These are phyloP conservation scores for Solanum chaucha DNA, from an alignment of 257 asterid genomes.

Conservation along the genomic window DNA sequence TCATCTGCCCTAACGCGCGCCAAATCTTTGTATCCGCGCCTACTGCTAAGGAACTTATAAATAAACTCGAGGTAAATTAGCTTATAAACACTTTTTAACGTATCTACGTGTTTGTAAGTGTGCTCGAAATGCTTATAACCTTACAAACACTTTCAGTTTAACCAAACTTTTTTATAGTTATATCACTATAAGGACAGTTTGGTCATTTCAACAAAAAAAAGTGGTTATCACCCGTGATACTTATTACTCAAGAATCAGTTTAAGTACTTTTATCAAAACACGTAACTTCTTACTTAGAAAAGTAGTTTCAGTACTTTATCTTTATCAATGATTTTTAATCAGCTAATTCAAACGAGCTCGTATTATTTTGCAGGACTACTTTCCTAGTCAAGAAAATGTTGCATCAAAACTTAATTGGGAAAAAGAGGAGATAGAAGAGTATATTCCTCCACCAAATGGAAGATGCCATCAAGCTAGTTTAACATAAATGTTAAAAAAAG, in stretches of 20 bases:
- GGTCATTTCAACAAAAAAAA: neutral
- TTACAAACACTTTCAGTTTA: too few species aligned
- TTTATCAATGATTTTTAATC: neutral
- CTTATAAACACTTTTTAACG: neutral
- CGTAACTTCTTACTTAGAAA: neutral
- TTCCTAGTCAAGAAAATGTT: conserved; percentile 12
- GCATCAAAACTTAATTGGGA: conserved; percentile 22
- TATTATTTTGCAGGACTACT: conserved; percentile 14
- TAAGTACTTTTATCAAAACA: neutral
- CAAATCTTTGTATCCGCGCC: conserved; percentile 34
- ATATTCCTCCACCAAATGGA: neutral
- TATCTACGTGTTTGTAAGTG: neutral
- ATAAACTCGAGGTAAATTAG: conserved; percentile 18
- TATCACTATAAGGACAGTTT: neutral
- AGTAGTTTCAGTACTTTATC: neutral
- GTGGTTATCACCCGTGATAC: neutral
- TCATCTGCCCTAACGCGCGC: conserved; percentile 25
- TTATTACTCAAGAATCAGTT: neutral
- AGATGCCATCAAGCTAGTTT: neutral
- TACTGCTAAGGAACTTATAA: conserved; percentile 19
- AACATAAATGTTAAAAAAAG: neutral
- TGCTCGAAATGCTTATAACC: neutral
- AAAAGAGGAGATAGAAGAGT: conserved; percentile 4
- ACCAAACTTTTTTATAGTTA: too few species aligned
- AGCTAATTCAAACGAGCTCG: neutral